These are phyloP conservation scores for Nadsonia starkeyi-henricii DNA, from an alignment of 1,139 yeast genomes.

Conservation along the genomic window DNA sequence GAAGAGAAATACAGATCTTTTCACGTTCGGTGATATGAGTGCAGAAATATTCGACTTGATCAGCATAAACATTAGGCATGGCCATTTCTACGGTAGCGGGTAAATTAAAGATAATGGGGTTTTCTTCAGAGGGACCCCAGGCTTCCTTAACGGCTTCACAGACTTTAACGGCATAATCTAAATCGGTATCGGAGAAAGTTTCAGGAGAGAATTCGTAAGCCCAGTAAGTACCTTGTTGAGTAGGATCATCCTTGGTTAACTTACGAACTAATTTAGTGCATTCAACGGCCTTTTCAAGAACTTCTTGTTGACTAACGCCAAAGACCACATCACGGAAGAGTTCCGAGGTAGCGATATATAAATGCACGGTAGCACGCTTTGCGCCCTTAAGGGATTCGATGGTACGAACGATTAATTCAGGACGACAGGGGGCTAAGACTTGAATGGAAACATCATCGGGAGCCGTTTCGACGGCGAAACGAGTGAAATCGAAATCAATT, in stretches of 20 bases:
- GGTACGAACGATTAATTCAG: conserved; percentile 75
- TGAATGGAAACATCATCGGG: conserved; percentile 45
- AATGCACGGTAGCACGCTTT: conserved; percentile 77
- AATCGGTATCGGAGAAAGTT: conserved; percentile 79
- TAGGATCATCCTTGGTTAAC: conserved; percentile 67
- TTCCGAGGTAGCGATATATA: conserved; percentile 85
- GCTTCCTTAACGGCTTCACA: conserved; percentile 93
- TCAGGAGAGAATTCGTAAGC: conserved; percentile 90
- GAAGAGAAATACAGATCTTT: conserved; percentile 76
- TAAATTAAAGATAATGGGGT: conserved; percentile 84
- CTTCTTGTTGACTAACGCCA: conserved; percentile 69
- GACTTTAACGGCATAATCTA: conserved; percentile 67
- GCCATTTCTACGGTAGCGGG: conserved; percentile 98
- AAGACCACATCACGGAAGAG: conserved; percentile 85
- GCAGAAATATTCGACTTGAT: conserved; percentile 84
- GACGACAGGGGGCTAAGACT: conserved; percentile 85
- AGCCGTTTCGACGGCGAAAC: conserved; percentile 8
- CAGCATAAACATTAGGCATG: conserved; percentile 90
- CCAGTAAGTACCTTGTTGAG: conserved; percentile 65
- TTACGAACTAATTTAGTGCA: conserved; percentile 68
- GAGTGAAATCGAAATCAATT: conserved; percentile 22
- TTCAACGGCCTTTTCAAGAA: conserved; percentile 66
- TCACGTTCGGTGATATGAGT: conserved; percentile 71
- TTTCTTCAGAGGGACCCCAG: conserved; percentile 76
- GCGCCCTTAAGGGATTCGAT: conserved; percentile 85